phyloP scores from a whole-genome alignment of 2,329 filamentous ascomycete species.

The Calonectria crousiana region DNA sequence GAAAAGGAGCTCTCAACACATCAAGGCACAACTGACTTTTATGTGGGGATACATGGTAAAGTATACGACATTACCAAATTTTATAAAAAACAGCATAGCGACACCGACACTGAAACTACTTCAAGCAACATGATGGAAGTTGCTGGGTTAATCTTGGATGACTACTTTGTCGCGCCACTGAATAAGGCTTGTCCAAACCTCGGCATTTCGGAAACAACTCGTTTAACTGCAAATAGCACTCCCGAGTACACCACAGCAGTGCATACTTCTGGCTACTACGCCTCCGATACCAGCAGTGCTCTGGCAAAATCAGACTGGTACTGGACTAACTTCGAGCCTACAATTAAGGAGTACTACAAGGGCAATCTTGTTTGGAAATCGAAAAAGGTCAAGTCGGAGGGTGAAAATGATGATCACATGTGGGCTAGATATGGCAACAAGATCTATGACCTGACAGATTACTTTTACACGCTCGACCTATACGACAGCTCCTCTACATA shows the following conservation, averaged over 20 bases:
- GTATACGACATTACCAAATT: constrained; percentile 95
- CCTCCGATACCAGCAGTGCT: constrained; percentile 66
- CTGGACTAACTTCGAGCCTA: constrained; percentile 76
- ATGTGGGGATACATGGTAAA: constrained; percentile 85
- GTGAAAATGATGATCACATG: constrained; percentile 73
- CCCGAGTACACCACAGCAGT: constrained; percentile 65
- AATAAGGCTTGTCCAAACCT: constrained; percentile 81
- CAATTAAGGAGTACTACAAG: constrained; percentile 87
- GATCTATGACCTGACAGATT: constrained; percentile 92
- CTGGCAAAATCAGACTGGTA: constrained; percentile 83
- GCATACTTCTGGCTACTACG: constrained; percentile 78
- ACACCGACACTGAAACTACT: constrained; percentile 71
- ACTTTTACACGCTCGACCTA: constrained; percentile 80
- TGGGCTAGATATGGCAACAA: constrained; percentile 84
- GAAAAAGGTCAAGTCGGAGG: constrained; percentile 71
- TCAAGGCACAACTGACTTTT: constrained; percentile 80
- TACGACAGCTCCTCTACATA: constrained; percentile 69
- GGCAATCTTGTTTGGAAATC: constrained; percentile 83
- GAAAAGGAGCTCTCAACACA: constrained; percentile 77
- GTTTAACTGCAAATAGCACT: constrained; percentile 75
- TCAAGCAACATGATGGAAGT: constrained; percentile 78
- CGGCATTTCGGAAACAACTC: constrained; percentile 69
- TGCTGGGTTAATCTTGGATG: constrained; percentile 81
- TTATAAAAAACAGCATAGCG: constrained; percentile 86
- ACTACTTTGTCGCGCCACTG: constrained; percentile 86